Evolutionary conservation across 106 monocot genomes (phyloP).

Genomic region (Vanilla planifolia): DNA sequence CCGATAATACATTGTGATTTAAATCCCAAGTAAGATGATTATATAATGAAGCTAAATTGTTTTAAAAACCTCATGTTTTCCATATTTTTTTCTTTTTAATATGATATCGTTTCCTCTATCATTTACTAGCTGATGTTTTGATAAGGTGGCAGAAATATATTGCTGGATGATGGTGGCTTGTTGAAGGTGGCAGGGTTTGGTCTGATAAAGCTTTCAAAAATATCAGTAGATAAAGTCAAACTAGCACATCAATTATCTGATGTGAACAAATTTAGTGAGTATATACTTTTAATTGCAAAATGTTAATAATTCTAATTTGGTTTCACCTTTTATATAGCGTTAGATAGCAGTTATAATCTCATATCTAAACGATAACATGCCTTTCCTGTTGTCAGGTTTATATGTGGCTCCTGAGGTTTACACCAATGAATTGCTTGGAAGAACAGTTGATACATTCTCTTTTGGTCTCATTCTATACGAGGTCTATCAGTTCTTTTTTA

Average conservation of each 20-base stretch:
- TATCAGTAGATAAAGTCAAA: constrained; percentile 62
- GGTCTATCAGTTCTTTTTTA: constrained; percentile 29
- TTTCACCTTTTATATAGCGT: background rate
- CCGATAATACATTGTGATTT: constrained; percentile 67
- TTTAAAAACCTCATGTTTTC: constrained; percentile 1
- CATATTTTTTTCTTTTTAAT: constrained; percentile 12
- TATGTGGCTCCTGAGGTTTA: constrained; percentile 88
- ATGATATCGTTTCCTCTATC: constrained; percentile 27
- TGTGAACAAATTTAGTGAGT: constrained; percentile 19
- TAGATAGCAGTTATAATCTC: too few relatives aligned
- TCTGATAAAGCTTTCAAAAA: constrained; percentile 64
- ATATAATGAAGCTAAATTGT: constrained; percentile 11
- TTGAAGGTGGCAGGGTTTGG: constrained; percentile 90
- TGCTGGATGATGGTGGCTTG: constrained; percentile 75
- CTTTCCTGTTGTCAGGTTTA: constrained; percentile 28
- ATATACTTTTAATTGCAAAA: background rate
- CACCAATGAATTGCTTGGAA: constrained; percentile 72
- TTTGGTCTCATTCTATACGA: constrained; percentile 90
- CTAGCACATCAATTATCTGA: constrained; percentile 31
- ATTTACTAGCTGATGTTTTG: constrained; percentile 56
- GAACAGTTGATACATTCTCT: constrained; percentile 74
- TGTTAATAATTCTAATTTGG: background rate
- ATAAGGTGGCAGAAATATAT: constrained; percentile 97
- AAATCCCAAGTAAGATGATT: constrained; percentile 68
- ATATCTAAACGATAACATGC: background rate